These are phyloP conservation scores for Berberis vulgaris DNA, from an alignment of 164 flowering plant genomes.

Conservation along the genomic window DNA sequence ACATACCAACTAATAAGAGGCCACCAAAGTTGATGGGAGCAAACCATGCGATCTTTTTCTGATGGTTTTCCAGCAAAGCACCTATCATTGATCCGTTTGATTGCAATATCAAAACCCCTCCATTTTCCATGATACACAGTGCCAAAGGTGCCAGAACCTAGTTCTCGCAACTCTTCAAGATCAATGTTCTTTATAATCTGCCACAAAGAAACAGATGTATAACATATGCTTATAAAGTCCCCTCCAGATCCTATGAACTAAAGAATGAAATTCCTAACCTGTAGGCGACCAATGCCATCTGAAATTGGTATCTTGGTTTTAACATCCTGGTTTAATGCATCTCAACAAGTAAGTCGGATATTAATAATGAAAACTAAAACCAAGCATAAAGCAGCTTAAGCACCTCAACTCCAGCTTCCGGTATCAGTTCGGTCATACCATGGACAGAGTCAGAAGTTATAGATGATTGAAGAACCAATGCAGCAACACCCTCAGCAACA, in stretches of 20 bases:
- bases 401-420: slow-evolving; percentile 38
- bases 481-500: slow-evolving; percentile 78
- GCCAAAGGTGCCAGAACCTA: slow-evolving; percentile 94
- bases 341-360: too few species aligned
- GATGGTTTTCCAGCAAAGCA: slow-evolving; percentile 91
- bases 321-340: slow-evolving; percentile 31
- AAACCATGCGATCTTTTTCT: slow-evolving; percentile 85
- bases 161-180: slow-evolving; percentile 74
- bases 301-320: slow-evolving; percentile 45
- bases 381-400: neutral
- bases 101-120: slow-evolving; percentile 95
- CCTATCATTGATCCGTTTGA: slow-evolving; percentile 77
- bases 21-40: slow-evolving; percentile 10
- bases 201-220: neutral
- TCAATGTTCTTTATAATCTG: slow-evolving; percentile 78
- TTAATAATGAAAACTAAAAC: neutral
- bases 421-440: slow-evolving; percentile 20
- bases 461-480: slow-evolving; percentile 53
- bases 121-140: slow-evolving; percentile 97
- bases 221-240: neutral
- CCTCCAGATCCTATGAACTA: neutral
- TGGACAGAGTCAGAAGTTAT: slow-evolving; percentile 21
- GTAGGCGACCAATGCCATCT: slow-evolving; percentile 68
- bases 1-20: neutral
- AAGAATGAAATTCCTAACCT: slow-evolving; percentile 35